These are phyloP conservation scores for Gliomastix tumulicola DNA, from an alignment of 2,329 filamentous ascomycete genomes.

Conservation along the genomic window DNA sequence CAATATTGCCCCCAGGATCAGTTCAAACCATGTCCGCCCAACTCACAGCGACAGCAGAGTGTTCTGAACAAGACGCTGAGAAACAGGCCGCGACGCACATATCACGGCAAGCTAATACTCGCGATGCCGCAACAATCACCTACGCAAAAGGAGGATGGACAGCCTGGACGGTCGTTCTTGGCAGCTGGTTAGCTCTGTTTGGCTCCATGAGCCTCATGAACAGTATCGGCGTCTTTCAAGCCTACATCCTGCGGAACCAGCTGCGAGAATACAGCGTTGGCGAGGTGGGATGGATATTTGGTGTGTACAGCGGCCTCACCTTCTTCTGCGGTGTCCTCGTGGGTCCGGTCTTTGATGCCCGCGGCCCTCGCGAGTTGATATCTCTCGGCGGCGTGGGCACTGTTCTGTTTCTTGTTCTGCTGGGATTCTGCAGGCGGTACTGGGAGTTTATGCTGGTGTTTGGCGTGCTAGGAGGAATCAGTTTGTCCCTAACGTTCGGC, in stretches of 20 bases:
- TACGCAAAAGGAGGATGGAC: constrained; percentile 5
- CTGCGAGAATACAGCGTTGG: not conserved
- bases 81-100: too few relatives aligned
- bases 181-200: constrained; percentile 4
- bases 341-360: constrained; percentile 5
- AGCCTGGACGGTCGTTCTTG: constrained; percentile 5
- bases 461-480: constrained; percentile 5
- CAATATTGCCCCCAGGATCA: too few relatives aligned
- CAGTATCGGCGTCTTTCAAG: constrained; percentile 4
- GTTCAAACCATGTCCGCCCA: too few relatives aligned
- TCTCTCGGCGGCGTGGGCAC: not conserved
- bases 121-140: too few relatives aligned
- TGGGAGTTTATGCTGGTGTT: constrained; percentile 4
- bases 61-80: too few relatives aligned
- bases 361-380: not conserved
- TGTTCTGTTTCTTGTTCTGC: constrained; percentile 2
- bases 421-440: constrained; percentile 1
- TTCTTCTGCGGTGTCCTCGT: constrained; percentile 2
- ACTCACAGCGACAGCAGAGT: too few relatives aligned
- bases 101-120: too few relatives aligned
- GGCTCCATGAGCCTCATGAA: constrained; percentile 6
- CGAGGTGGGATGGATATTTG: constrained; percentile 6
- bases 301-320: constrained; percentile 4
- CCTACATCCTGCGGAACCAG: constrained; percentile 3
- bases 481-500: constrained; percentile 1